Evolutionary conservation across 176 grass and related monocot species (phyloP).

Genomic region (Triticum urartu): DNA sequence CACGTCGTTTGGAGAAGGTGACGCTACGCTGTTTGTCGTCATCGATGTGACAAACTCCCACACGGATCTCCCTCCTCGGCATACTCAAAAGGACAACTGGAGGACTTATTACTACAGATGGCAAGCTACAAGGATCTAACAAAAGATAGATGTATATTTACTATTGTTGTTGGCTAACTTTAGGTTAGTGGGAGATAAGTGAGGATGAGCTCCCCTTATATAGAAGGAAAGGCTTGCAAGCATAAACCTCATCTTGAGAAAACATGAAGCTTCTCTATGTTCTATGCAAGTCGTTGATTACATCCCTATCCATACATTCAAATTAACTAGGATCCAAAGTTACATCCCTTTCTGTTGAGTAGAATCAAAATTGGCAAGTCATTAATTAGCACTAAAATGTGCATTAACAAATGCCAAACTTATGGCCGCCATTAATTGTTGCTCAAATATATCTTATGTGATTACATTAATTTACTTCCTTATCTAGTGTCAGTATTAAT

Average conservation of each 20-base stretch:
- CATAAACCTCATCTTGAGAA: background rate
- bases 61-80: background rate
- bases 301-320: background rate
- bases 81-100: background rate
- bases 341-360: background rate
- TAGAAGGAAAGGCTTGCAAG: background rate
- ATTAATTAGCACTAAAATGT: background rate
- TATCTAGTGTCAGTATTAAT: background rate
- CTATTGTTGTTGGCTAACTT: background rate
- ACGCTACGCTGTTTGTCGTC: background rate
- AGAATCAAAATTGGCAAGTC: background rate
- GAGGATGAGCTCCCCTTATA: background rate
- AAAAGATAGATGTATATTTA: background rate
- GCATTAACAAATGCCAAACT: background rate
- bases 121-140: background rate
- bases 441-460: background rate
- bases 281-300: background rate
- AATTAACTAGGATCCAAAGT: background rate
- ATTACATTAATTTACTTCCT: background rate
- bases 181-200: background rate
- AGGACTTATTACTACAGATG: background rate
- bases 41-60: background rate
- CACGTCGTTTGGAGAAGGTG: background rate
- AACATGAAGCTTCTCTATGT: background rate
- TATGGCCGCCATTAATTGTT: background rate